Conservation (phyloP, 2,329 filamentous ascomycete species). For the Pseudogymnoascus sp. region DNA sequence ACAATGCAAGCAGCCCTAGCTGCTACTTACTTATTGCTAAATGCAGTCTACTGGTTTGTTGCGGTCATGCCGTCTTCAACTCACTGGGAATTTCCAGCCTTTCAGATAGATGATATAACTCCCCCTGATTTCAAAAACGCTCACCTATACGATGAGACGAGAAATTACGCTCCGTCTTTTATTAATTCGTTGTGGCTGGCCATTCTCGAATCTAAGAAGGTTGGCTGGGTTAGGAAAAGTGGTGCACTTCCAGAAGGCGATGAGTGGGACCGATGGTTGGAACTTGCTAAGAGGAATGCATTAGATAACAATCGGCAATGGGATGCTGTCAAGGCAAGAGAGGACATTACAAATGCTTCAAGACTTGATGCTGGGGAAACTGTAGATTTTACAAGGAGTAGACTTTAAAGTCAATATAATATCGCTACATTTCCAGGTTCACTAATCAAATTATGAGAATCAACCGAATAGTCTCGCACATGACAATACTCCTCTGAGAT, state of each 20-base stretch:
- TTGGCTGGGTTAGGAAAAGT: conserved; percentile 44
- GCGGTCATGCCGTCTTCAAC: background rate
- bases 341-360: conserved; percentile 36
- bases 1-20: conserved; percentile 47
- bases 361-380: conserved; percentile 31
- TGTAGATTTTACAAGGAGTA: conserved; percentile 26
- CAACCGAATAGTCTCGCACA: background rate
- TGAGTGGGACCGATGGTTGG: conserved; percentile 47
- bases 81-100: background rate
- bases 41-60: conserved; percentile 44
- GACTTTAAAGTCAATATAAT: background rate
- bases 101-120: background rate
- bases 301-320: conserved; percentile 30
- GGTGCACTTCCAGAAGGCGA: conserved; percentile 44
- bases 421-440: background rate
- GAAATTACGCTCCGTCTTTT: conserved; percentile 27
- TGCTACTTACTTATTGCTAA: conserved; percentile 45
- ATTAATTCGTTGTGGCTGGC: conserved; percentile 52
- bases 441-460: background rate
- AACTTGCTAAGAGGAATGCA: conserved; percentile 38
- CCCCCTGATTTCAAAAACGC: background rate
- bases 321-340: conserved; percentile 41
- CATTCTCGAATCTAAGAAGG: conserved; percentile 44
- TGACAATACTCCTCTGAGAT: too few relatives aligned
- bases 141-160: background rate